A percentile compares a stretch with the other conserved stretches of the same genome.
These are phyloP conservation scores for Boehmeria nivea DNA, from an alignment of 306 rosid species.

Conservation along the genomic window DNA sequence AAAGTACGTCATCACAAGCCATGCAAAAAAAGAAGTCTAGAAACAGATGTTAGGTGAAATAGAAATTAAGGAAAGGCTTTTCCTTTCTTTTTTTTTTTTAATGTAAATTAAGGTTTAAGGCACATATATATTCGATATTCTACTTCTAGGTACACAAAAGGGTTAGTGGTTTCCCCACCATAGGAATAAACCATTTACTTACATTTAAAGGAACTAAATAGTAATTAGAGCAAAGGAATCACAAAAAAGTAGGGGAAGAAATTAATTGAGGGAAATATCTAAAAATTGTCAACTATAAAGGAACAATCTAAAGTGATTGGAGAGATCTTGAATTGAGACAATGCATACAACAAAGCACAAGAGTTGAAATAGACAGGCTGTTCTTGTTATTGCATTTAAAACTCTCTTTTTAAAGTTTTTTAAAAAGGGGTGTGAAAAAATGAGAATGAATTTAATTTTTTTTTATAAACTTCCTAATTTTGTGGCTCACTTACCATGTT, in stretches of 20 bases:
- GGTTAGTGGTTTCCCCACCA: constrained; percentile 6
- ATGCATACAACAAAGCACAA: not conserved
- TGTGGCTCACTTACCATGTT: not conserved
- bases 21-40: not conserved
- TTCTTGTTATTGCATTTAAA: constrained; percentile 1
- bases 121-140: not conserved
- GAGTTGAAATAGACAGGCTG: not conserved
- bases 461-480: constrained; percentile 6
- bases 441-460: not conserved
- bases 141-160: not conserved
- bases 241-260: not conserved
- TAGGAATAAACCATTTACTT: constrained; percentile 9
- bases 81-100: not conserved
- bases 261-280: not conserved
- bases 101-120: constrained; percentile 1
- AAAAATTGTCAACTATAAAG: not conserved
- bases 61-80: not conserved
- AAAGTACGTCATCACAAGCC: constrained; percentile 6
- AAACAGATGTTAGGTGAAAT: not conserved
- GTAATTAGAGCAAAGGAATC: not conserved
- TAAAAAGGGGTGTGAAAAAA: not conserved
- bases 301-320: not conserved
- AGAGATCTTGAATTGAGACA: not conserved
- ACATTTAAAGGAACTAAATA: not conserved
- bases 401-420: not conserved